Conservation (phyloP, 192 early-diverging fungal genomes). For the Dissophora ornata region DNA sequence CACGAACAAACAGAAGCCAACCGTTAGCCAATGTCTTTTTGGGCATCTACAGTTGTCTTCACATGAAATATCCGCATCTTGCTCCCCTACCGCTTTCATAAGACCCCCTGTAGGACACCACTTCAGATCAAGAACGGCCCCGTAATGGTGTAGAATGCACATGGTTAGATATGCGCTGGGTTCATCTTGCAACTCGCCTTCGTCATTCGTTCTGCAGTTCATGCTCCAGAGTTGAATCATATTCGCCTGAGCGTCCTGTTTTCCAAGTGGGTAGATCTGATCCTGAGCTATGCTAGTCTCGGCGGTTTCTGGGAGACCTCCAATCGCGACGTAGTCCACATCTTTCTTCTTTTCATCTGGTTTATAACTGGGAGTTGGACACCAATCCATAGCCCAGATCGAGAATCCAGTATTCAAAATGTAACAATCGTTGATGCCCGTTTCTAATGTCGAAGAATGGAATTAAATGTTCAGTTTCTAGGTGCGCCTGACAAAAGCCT, state of each 20-base stretch:
- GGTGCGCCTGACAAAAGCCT: too few relatives aligned
- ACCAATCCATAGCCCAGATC: conserved; percentile 41
- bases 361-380: conserved; percentile 19
- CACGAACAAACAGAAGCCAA: too few relatives aligned
- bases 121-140: conserved; percentile 46
- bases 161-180: conserved; percentile 15
- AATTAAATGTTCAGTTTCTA: too few relatives aligned
- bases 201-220: conserved; percentile 25
- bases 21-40: too few relatives aligned
- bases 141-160: conserved; percentile 41
- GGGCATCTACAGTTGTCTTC: too few relatives aligned
- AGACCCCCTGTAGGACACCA: conserved; percentile 45
- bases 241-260: conserved; percentile 46
- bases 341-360: background rate
- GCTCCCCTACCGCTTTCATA: conserved; percentile 28
- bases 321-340: conserved; percentile 35
- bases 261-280: conserved; percentile 44
- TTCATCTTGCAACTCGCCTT: conserved; percentile 22
- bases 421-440: conserved; percentile 32
- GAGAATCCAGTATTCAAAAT: conserved; percentile 42
- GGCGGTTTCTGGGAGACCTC: conserved; percentile 47
- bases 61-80: background rate
- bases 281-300: conserved; percentile 41
- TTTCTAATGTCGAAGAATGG: conserved; percentile 9
- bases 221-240: conserved; percentile 47